Base-by-base conservation (phyloP, 1,139 yeast genomes). In the Candida sp. region DNA sequence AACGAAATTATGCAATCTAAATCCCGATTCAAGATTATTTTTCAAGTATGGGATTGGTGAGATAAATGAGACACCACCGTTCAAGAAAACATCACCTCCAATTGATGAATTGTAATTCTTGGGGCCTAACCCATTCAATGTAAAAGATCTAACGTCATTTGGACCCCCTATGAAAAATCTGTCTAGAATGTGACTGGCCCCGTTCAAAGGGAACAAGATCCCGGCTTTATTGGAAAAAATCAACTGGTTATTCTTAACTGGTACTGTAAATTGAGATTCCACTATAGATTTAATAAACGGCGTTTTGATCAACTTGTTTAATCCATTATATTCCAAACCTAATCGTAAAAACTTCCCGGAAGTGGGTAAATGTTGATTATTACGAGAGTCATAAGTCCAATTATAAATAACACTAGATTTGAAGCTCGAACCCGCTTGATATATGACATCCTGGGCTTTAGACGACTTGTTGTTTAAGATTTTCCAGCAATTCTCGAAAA, bases 71-170 rank as follows among this genome's bases (percentile, higher is more conserved):
- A 83, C 50, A 1, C 97, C 97, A 32, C 85, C 82, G 19, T 85
- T 81, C 30, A 81, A 57, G 52, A 82, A 86, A 2, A 82, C 69
- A 56, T 90, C 90, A 4, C 98, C 99, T 3, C 99, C 99, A 19
- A 89, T 60, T 1, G 86, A 66, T 4, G 72, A 54, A 44, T 63
- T 72, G 58, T 70, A 77, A 42, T 79, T 84, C 55, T 86, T 84
- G 1, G 98, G 97, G 0, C 99, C 99, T 32, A 91, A 61, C 0
- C 97, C 95, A 61, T 88, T 86, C 54, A 83, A 66, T 33, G 74
- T 70, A 59, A 87, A 88, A 0, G 93, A 87, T 40, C 96, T 73
- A 2, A 89, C 81, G 53, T 87, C 95, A 52, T 87, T 86, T 1
- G 96, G 87, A 0, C 96, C 96, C n/a, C 82, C 83, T 19, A 75